A percentile compares a stretch with the other conserved stretches of the same genome.
Evolutionary conservation across 129 eudicot genomes (phyloP).

Genomic region (Silybum marianum): DNA sequence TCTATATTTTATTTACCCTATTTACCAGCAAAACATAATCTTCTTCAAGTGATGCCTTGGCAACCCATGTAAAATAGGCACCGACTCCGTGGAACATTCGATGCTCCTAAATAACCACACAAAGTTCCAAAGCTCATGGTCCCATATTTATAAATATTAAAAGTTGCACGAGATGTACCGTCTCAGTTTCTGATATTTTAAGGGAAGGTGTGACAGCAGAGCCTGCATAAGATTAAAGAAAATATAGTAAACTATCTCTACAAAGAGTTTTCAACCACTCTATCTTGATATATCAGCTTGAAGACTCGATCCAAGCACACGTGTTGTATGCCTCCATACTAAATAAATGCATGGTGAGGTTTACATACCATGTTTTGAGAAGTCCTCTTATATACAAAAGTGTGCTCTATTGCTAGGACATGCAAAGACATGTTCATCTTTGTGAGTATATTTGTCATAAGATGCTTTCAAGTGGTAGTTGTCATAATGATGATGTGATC

Average conservation of each 20-base stretch:
- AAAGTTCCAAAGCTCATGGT: background rate
- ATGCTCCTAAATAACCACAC: background rate
- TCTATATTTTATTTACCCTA: background rate
- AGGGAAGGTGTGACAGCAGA: slow-evolving; percentile 71
- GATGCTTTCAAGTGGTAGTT: background rate
- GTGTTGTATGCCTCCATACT: background rate
- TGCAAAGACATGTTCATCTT: background rate
- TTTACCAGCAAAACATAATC: background rate
- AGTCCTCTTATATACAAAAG: background rate
- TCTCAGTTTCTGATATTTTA: slow-evolving; percentile 70
- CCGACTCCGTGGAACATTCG: background rate
- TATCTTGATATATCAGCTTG: background rate
- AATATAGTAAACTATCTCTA: slow-evolving; percentile 23
- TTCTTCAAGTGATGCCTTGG: slow-evolving; percentile 7
- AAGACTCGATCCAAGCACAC: background rate
- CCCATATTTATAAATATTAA: slow-evolving; percentile 10
- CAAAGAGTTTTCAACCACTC: background rate
- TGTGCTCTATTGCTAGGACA: background rate
- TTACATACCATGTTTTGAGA: background rate
- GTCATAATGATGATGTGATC: slow-evolving; percentile 8
- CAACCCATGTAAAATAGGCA: background rate
- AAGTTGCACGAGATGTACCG: slow-evolving; percentile 46
- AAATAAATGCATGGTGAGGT: background rate
- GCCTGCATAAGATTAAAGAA: slow-evolving; percentile 54
- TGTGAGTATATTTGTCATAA: background rate